phyloP scores from a whole-genome alignment of 805 yeast species.

The Hanseniaspora pseudoguilliermondii region DNA sequence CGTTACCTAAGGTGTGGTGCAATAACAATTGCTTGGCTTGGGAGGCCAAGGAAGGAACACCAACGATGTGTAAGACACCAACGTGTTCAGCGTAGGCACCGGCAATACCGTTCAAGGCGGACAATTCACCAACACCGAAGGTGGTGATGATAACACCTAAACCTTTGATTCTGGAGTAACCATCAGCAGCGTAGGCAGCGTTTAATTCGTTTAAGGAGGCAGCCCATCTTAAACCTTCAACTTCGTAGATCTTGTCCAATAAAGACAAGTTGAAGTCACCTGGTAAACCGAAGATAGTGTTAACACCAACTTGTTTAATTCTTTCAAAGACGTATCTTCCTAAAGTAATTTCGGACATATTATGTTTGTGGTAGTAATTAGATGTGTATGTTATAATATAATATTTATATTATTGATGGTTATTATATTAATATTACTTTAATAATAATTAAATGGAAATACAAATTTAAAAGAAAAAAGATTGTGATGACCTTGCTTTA shows the following conservation, averaged over 20 bases:
- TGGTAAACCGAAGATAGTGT: constrained; percentile 67
- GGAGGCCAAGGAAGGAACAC: constrained; percentile 67
- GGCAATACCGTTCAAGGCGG: constrained; percentile 75
- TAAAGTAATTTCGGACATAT: constrained; percentile 41
- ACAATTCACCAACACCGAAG: constrained; percentile 82
- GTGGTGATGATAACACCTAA: constrained; percentile 66
- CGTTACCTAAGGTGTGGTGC: constrained; percentile 78
- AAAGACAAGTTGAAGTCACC: constrained; percentile 69
- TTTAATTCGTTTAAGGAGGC: constrained; percentile 85
- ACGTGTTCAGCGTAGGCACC: constrained; percentile 86
- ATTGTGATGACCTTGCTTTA: neutral
- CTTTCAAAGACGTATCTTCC: constrained; percentile 73
- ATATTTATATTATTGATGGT: neutral
- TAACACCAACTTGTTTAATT: constrained; percentile 56
- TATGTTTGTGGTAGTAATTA: neutral
- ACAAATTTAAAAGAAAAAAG: neutral
- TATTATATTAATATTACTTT: neutral
- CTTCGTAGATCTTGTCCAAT: constrained; percentile 61
- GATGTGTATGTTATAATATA: neutral
- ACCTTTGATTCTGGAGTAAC: constrained; percentile 72
- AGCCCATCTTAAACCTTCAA: constrained; percentile 70
- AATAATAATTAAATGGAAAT: neutral
- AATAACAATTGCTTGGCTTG: constrained; percentile 59
- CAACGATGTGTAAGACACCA: constrained; percentile 72
- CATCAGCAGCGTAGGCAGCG: constrained; percentile 76